Evolutionary conservation across 108 stramenopile genomes (phyloP), one percentile per base, ranked within the genome.

Genomic region (Hondaea fermentalgiana): DNA sequence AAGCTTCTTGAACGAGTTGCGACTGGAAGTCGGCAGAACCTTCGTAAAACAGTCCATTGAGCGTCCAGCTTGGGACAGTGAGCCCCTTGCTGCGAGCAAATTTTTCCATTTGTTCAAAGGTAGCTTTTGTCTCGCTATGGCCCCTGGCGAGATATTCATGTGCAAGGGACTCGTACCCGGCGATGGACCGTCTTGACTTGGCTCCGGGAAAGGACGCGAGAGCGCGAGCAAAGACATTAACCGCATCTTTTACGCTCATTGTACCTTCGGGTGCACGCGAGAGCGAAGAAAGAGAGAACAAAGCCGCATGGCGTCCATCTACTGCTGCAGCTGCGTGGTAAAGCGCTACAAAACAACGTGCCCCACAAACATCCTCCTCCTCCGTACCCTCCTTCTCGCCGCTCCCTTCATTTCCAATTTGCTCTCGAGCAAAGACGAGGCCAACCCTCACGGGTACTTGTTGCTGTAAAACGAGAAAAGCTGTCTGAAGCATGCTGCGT

Each of bases 371-470:
- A 8, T 35, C 76, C 5, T 57, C 89, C 42, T 44, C 58, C 19
- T 87, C 49, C 1, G 8, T 35, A 17, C 88, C 3, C 44, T 28
- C 72, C 19, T n/a, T 59, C 2, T 23, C 3, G 19, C 21, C n/a
- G 2, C n/a, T 59, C n/a, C n/a, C 59, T 59, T 59, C n/a, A 59
- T 19, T n/a, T n/a, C 76, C 88, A 87, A 29, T 35, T 35, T 35
- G 14, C 8, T 35, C 60, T 23, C 44, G 17, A 8, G 83, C 72
- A 42, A 92, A 90, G 35, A 93, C 93, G n/a, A 94, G 10, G 42
- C 92, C 94, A 16, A 94, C 53, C 4, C 92, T 87, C 8, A 94
- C 51, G 3, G 94, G 94, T 42, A 83, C 44, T 10, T 59, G 58
- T 53, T 92, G 91, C 58, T 89, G 59, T 14, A 92, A 29, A 25